Percentiles rank a stretch among this genome's conserved stretches.
These are phyloP conservation scores for Tolypocladium pustulatum DNA, from an alignment of 2,329 filamentous ascomycete species.

Conservation along the genomic window DNA sequence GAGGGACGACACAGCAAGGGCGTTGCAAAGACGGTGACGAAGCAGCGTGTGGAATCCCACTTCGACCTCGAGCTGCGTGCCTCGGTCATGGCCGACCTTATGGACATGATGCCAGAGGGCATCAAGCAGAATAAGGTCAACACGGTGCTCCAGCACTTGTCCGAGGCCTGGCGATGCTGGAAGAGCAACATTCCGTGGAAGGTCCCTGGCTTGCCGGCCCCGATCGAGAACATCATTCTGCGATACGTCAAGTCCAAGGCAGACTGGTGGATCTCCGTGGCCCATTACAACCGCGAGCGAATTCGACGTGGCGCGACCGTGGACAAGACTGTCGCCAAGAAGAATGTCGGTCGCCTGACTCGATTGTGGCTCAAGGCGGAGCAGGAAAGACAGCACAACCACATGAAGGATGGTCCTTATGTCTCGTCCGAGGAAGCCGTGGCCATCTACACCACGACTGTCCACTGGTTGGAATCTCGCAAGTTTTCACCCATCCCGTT, in stretches of 20 bases:
- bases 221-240: slow-evolving; percentile 97
- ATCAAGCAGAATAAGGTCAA: slow-evolving; percentile 99
- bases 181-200: slow-evolving; percentile 99
- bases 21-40: slow-evolving; percentile 97
- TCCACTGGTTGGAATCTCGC: slow-evolving; percentile 95
- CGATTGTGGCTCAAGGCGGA: slow-evolving; percentile 96
- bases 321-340: slow-evolving; percentile 98
- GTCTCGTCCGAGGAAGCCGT: slow-evolving; percentile 98
- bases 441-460: slow-evolving; percentile 96
- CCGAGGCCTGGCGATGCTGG: slow-evolving; percentile 98
- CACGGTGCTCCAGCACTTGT: slow-evolving; percentile 91
- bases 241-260: slow-evolving; percentile 99
- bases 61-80: slow-evolving; percentile 95
- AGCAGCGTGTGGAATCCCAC: slow-evolving; percentile 97
- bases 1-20: slow-evolving; percentile 98
- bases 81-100: slow-evolving; percentile 96
- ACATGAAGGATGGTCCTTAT: slow-evolving; percentile 98
- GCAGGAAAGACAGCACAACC: slow-evolving; percentile 97
- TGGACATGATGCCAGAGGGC: slow-evolving; percentile 99
- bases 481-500: slow-evolving; percentile 99
- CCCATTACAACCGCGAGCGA: slow-evolving; percentile 96
- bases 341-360: slow-evolving; percentile 91
- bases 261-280: slow-evolving; percentile 99
- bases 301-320: slow-evolving; percentile 94
- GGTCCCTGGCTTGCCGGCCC: slow-evolving; percentile 88